These are phyloP conservation scores for Leishmania tarentolae DNA, from an alignment of 208 protist genomes.

Conservation along the genomic window DNA sequence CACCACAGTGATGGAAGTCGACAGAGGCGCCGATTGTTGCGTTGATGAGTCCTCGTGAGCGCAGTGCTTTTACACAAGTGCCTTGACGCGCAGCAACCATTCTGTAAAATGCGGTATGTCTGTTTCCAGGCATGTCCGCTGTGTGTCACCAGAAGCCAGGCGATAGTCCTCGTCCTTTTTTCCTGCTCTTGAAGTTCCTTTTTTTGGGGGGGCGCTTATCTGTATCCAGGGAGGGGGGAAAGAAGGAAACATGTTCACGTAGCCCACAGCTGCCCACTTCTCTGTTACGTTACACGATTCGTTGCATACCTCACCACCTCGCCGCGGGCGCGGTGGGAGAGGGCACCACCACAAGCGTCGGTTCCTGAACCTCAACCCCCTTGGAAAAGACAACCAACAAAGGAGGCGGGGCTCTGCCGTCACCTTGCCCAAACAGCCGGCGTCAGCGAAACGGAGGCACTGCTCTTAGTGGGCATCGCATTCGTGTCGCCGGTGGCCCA, in stretches of 20 bases:
- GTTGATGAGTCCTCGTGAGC: not conserved
- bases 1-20: not conserved
- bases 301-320: not conserved
- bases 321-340: not conserved
- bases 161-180: not conserved
- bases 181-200: not conserved
- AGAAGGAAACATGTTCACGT: not conserved
- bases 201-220: not conserved
- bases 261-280: not conserved
- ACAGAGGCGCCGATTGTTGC: not conserved
- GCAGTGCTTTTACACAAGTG: not conserved
- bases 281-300: not conserved
- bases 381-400: not conserved
- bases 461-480: not conserved
- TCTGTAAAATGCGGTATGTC: not conserved
- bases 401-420: not conserved
- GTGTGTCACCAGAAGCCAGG: not conserved
- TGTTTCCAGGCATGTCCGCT: not conserved
- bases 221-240: not conserved
- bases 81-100: not conserved
- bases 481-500: slow-evolving; percentile 5
- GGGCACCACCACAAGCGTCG: not conserved
- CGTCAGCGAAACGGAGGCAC: not conserved
- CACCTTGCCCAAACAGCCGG: not conserved
- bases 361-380: not conserved